Evolutionary conservation across 306 rosid genomes (phyloP).

Genomic region (Gastrolobium bilobum): DNA sequence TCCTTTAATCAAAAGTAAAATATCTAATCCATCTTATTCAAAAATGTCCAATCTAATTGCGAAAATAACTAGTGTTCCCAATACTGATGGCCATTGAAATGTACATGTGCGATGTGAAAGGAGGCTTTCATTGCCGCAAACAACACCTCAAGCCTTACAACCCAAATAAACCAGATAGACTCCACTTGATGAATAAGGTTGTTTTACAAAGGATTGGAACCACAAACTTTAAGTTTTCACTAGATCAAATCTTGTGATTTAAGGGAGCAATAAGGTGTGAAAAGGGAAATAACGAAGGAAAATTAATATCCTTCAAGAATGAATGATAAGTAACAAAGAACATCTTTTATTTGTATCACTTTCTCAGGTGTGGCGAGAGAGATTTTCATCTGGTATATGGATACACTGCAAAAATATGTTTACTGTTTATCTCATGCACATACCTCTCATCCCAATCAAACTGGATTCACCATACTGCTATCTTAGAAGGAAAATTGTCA

Average conservation of each 20-base stretch:
- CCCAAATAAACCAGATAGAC: not conserved
- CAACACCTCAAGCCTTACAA: not conserved
- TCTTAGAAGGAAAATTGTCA: constrained; percentile 32
- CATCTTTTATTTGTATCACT: not conserved
- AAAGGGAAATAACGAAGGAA: not conserved
- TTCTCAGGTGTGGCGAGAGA: not conserved
- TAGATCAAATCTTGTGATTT: not conserved
- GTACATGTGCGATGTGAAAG: not conserved
- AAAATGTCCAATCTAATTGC: not conserved
- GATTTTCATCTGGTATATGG: not conserved
- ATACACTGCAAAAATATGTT: constrained; percentile 3
- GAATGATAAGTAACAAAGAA: not conserved
- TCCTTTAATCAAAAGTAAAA: not conserved
- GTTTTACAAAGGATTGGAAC: not conserved
- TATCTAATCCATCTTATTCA: not conserved
- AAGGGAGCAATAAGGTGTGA: constrained; percentile 4
- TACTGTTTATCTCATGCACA: constrained; percentile 42
- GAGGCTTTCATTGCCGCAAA: not conserved
- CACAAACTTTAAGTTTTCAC: not conserved
- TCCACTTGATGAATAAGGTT: not conserved
- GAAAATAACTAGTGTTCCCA: not conserved
- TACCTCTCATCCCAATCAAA: constrained; percentile 18
- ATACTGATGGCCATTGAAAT: not conserved
- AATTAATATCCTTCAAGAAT: constrained; percentile 1
- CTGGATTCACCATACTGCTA: constrained; percentile 42